Base-by-base conservation (phyloP, 1,284 basidiomycete genomes). In the Ganoderma multipileum region DNA sequence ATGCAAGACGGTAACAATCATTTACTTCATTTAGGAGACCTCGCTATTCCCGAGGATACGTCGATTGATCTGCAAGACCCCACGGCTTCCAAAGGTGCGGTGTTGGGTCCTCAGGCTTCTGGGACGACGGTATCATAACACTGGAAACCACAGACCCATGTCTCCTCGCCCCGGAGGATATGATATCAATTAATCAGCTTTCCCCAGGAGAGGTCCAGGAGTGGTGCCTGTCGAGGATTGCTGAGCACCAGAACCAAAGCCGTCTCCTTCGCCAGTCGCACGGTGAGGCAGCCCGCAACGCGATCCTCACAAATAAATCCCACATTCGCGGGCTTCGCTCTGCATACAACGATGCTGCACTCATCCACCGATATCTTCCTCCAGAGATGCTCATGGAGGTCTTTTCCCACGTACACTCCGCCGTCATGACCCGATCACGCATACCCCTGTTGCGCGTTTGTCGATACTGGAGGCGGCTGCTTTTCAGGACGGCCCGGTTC, bases 361-460 rank as follows among this genome's bases (percentile, higher is more conserved):
- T 38, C 0, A 55, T 63, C 33, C n/a, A 63, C 12, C 62, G n/a
- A 6, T 54, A 28, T 36, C 62, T 63, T 14, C 62, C 62, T 23
- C 36, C 39, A 33, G 62, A 63, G 36, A 20, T 63, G 12, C 36
- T 63, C 30, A 63, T 54, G 50, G 62, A 63, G 23, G 20, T 55
- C 36, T 63, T 63, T 30, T 30, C 36, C 0, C 38, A 63, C 52
- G 12, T 63, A 11, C 62, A 28, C n/a, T 52, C 62, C 16, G 36
- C 28, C 38, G n/a, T 20, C 14, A 50, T 11, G 33, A 6, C 20
- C 62, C 28, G 44, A 9, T 23, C 36, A 14, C 11, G 36, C n/a
- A 1, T 63, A 28, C 36, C 30, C 20, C 14, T 63, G 14, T 28
- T 63, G 20, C 52, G 50, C 11, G 62, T 63, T 4, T 63, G 62